Evolutionary conservation across 306 rosid species (phyloP), one percentile per base, ranked within the genome.

Genomic region (Lablab purpureus): DNA sequence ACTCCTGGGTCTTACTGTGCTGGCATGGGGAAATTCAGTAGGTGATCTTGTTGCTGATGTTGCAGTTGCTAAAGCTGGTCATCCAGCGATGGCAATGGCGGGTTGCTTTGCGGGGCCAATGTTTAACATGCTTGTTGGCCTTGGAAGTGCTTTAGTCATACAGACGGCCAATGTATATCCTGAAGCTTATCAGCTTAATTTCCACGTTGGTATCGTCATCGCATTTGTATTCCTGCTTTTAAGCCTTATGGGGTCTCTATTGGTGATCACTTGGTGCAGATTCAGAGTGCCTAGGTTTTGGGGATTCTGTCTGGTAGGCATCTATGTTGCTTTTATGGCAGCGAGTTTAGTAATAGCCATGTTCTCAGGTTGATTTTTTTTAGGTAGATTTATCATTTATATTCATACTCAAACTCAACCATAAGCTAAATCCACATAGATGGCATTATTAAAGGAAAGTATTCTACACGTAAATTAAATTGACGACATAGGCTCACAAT

Each of bases 51-150:
- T 91, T 51, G 99, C 99, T 13, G 98, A 95, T 80, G 98, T 95
- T 45, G 96, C 98, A 6, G 84, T 92, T 64, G 97, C 99, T 49
- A 95, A 93, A 88, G 96, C 99, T 8, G 98, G 98, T 73, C 97
- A 95, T 84, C 99, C 99, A 0, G 93, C 89, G 18, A 86, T 95
- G 94, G 99, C 99, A 72, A 87, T 95, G 99, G 99, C 99, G 2
- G 98, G 98, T 12, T 95, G 97, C 86, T 95, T 95, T 74, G 99
- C 96, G 0, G 99, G 98, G 68, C 99, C 99, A 14, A 93, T 93
- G 99, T 95, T 95, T 64, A 95, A 93, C 88, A 95, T 95, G 99
- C 98, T 95, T 18, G 85, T 95, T 14, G 99, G 99, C 69, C 99
- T 95, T 49, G 99, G 98, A 82, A 65, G 87, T 37, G 98, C 98